These are phyloP conservation scores for Misopates orontium DNA, from an alignment of 257 asterid genomes.

Conservation along the genomic window DNA sequence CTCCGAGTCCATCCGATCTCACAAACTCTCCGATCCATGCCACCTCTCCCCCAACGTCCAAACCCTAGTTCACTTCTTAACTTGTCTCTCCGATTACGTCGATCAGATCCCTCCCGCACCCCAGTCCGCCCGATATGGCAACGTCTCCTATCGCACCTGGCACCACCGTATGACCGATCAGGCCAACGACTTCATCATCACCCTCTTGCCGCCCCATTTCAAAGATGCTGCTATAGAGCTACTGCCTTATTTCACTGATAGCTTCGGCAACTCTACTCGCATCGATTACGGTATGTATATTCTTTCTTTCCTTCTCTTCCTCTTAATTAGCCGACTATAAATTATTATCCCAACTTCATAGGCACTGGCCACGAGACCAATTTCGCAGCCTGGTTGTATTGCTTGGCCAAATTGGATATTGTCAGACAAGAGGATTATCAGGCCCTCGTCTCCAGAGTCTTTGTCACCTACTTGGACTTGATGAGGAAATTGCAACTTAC, in stretches of 20 bases:
- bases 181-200: slow-evolving; percentile 59
- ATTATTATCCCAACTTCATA: too few species aligned
- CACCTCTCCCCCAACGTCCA: slow-evolving; percentile 53
- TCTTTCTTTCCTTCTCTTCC: too few species aligned
- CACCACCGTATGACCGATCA: slow-evolving; percentile 67
- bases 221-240: slow-evolving; percentile 55
- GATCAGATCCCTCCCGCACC: slow-evolving; percentile 80
- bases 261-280: slow-evolving; percentile 80
- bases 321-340: too few species aligned
- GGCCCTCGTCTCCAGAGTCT: slow-evolving; percentile 75
- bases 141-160: slow-evolving; percentile 73
- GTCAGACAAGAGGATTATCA: slow-evolving; percentile 81
- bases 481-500: slow-evolving; percentile 87
- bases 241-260: slow-evolving; percentile 75
- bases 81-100: slow-evolving; percentile 48
- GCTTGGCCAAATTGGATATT: slow-evolving; percentile 72
- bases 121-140: slow-evolving; percentile 70
- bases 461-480: slow-evolving; percentile 76
- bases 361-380: slow-evolving; percentile 97
- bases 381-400: slow-evolving; percentile 87
- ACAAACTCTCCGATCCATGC: slow-evolving; percentile 68
- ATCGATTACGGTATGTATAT: slow-evolving; percentile 93
- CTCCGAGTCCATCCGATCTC: slow-evolving; percentile 70
- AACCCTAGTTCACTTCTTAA: slow-evolving; percentile 42
- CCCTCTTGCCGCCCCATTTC: slow-evolving; percentile 47